phyloP scores from a whole-genome alignment of 2,329 filamentous ascomycete species.

The Biscogniauxia sp. region DNA sequence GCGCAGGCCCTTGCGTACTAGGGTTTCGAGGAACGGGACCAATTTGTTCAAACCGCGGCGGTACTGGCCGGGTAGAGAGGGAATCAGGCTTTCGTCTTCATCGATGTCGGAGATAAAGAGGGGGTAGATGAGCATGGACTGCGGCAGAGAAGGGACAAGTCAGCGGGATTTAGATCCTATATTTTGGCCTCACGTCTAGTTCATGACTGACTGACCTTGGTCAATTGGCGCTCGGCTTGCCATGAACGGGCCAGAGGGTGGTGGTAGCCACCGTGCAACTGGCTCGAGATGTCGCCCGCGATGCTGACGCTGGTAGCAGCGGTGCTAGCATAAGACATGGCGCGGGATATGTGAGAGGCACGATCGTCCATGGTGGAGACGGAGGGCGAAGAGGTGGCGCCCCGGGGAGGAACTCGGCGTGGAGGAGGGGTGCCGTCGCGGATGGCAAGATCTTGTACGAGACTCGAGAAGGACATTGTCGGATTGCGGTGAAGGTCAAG shows the following conservation, averaged over 20 bases:
- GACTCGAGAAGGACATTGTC: slow-evolving; percentile 65
- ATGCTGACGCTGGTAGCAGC: slow-evolving; percentile 68
- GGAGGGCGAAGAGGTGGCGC: slow-evolving; percentile 39
- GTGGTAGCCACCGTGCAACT: slow-evolving; percentile 79
- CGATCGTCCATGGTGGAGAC: slow-evolving; percentile 59
- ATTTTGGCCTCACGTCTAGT: too few species aligned
- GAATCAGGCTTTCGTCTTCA: slow-evolving; percentile 86
- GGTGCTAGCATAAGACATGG: slow-evolving; percentile 66
- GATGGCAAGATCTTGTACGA: slow-evolving; percentile 63
- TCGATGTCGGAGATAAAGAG: slow-evolving; percentile 94
- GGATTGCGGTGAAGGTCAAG: too few species aligned
- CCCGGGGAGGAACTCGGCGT: slow-evolving; percentile 42
- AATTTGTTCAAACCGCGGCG: slow-evolving; percentile 86
- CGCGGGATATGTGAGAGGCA: slow-evolving; percentile 59
- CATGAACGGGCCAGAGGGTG: slow-evolving; percentile 76
- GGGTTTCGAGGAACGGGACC: slow-evolving; percentile 77
- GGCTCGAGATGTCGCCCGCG: slow-evolving; percentile 73
- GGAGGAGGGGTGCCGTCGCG: slow-evolving; percentile 49
- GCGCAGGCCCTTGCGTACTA: slow-evolving; percentile 84
- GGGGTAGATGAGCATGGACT: slow-evolving; percentile 99
- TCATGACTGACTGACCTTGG: slow-evolving; percentile 59
- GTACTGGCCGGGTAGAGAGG: slow-evolving; percentile 86
- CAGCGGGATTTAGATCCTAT: too few species aligned
- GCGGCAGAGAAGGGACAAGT: slow-evolving; percentile 2
- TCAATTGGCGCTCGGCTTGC: slow-evolving; percentile 82